Evolutionary conservation across 768 basidiomycete species (phyloP).

Genomic region (Mycena kentingensis): DNA sequence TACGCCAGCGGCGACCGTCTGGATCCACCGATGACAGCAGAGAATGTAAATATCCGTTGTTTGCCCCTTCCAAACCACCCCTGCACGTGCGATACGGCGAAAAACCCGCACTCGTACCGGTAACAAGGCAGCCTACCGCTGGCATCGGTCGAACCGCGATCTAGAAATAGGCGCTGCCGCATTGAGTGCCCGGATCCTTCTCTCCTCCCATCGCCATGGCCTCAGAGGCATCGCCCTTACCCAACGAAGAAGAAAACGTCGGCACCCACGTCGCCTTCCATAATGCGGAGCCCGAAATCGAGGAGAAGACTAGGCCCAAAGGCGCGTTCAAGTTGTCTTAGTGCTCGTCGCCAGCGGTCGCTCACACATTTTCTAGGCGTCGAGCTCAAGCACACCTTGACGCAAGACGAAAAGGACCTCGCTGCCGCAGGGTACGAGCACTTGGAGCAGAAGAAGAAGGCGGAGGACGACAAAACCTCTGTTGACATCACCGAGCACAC

Average conservation of each 20-base stretch:
- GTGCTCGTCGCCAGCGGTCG: background rate
- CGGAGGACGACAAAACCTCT: conserved; percentile 38
- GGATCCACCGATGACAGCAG: background rate
- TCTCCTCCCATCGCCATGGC: conserved; percentile 6
- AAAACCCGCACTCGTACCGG: conserved; percentile 1
- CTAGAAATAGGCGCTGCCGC: background rate
- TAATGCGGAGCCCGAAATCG: conserved; percentile 37
- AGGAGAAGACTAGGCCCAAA: conserved; percentile 51
- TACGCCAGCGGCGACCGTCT: background rate
- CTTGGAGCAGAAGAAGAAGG: conserved; percentile 47
- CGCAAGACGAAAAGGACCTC: conserved; percentile 67
- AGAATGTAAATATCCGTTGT: too few relatives aligned
- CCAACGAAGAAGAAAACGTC: conserved; percentile 36
- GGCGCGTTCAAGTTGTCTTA: conserved; percentile 34
- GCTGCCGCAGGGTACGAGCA: conserved; percentile 72
- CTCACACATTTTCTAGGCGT: conserved; percentile 12
- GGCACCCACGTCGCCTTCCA: conserved; percentile 54
- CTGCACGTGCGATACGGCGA: conserved; percentile 7
- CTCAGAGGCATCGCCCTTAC: background rate
- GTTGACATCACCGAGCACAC: conserved; percentile 64
- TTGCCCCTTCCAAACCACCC: background rate
- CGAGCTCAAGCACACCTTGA: conserved; percentile 63
- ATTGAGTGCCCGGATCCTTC: background rate
- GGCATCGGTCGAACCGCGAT: background rate
- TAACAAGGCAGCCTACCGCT: too few relatives aligned